Evolutionary conservation across 805 yeast genomes (phyloP).

Genomic region (Hanseniaspora clermontiae): DNA sequence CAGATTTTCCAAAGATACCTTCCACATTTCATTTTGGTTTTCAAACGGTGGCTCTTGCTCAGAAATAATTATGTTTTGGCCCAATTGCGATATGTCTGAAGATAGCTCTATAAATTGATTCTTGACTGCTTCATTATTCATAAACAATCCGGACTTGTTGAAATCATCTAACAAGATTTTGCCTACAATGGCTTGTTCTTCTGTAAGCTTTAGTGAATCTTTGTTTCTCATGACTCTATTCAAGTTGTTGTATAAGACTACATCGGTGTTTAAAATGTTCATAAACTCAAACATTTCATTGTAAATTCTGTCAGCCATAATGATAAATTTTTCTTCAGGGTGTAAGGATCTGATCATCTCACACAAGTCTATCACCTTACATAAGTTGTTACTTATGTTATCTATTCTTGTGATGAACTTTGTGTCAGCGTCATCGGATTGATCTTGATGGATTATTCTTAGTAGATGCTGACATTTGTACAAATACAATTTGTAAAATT

Average conservation of each 20-base stretch:
- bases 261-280: constrained; percentile 82
- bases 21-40: constrained; percentile 17
- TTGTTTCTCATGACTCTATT: constrained; percentile 38
- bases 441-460: constrained; percentile 38
- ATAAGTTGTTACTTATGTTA: constrained; percentile 71
- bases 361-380: constrained; percentile 87
- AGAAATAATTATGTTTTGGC: constrained; percentile 51
- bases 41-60: constrained; percentile 15
- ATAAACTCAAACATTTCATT: constrained; percentile 83
- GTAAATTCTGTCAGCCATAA: constrained; percentile 78
- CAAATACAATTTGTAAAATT: constrained; percentile 57
- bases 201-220: constrained; percentile 31
- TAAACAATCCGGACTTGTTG: constrained; percentile 76
- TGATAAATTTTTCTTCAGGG: constrained; percentile 56
- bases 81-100: constrained; percentile 65
- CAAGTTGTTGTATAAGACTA: constrained; percentile 50
- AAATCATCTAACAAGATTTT: constrained; percentile 69
- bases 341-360: constrained; percentile 84
- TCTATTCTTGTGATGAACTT: constrained; percentile 59
- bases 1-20: constrained; percentile 18
- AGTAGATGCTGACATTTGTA: constrained; percentile 52
- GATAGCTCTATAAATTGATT: constrained; percentile 63
- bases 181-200: constrained; percentile 77
- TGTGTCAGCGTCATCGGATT: constrained; percentile 32
- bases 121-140: constrained; percentile 51